Percentiles rank a stretch among this genome's conserved stretches.
Evolutionary conservation across 768 basidiomycete species (phyloP).

Genomic region (Pluteus cervinus): DNA sequence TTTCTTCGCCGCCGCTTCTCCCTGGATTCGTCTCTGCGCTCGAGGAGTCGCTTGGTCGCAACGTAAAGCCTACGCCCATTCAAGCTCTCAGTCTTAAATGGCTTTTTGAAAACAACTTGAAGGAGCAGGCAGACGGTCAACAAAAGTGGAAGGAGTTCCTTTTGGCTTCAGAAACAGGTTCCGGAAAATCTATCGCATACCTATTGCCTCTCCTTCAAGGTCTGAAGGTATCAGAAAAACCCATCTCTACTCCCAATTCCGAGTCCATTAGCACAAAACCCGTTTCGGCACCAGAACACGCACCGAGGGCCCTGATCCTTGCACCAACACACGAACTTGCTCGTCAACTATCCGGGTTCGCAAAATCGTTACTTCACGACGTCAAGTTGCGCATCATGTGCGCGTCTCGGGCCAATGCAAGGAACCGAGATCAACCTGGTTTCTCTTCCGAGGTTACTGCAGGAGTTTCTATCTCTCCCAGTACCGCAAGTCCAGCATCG

Average conservation of each 20-base stretch:
- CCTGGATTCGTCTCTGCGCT: conserved; percentile 57
- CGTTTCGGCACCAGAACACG: conserved; percentile 22
- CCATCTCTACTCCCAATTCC: conserved; percentile 3
- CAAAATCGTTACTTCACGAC: conserved; percentile 69
- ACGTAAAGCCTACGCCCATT: conserved; percentile 67
- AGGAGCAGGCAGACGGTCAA: conserved; percentile 10
- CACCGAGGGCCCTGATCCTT: conserved; percentile 75
- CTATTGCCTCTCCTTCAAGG: conserved; percentile 77
- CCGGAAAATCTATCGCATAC: conserved; percentile 89
- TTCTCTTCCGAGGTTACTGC: not conserved
- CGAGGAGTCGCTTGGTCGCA: conserved; percentile 47
- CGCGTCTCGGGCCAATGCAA: conserved; percentile 54
- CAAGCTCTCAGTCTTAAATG: conserved; percentile 69
- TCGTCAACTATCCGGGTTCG: conserved; percentile 69
- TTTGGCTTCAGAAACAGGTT: conserved; percentile 85
- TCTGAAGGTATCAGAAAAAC: conserved; percentile 61
- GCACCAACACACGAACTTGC: conserved; percentile 89
- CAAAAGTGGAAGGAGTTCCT: conserved; percentile 45
- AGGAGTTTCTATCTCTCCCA: not conserved
- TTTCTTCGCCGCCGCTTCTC: conserved; percentile 66
- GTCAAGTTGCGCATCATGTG: conserved; percentile 75
- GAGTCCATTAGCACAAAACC: not conserved
- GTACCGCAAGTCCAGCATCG: too few relatives aligned
- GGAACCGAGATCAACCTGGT: conserved; percentile 15
- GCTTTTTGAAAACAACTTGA: conserved; percentile 36